Evolutionary conservation across 2,329 filamentous ascomycete species (phyloP), one percentile per base, ranked within the genome.

Genomic region (Zymoseptoria passerinii): DNA sequence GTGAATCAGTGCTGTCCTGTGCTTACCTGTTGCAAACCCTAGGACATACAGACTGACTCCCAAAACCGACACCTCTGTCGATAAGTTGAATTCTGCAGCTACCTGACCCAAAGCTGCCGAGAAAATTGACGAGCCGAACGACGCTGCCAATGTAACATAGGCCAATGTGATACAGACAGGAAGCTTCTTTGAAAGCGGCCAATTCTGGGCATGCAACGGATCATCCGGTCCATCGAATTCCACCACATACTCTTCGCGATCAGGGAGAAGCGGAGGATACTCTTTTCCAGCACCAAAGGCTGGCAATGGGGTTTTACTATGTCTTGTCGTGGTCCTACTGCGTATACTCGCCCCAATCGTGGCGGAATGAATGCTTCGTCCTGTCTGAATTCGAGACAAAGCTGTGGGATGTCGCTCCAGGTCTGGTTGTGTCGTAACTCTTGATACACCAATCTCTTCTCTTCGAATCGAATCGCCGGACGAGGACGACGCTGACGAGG

Each of bases 171-270:
- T 78, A 18, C 84, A 83, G 0, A 85, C 89, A 80, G 65, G 52
- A 10, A 70, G 52, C 83, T 96, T 96, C 77, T 89, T 92, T 70
- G 77, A 82, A 56, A 88, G 68, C 0, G 88, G 81, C 91, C 91
- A 96, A 71, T 96, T 96, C 75, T 92, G 88, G 1, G 90, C 87
- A 49, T 89, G 56, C 60, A 91, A 70, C 4, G 90, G 91, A 68
- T 96, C 91, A 64, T 91, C 81, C 1, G 84, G 86, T 0, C 90
- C 91, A 65, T 92, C 86, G 69, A 95, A 96, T 50, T 82, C 88
- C 53, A 92, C 88, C 0, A 92, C 87, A 68, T 92, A 92, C 63
- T 89, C 84, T 66, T 92, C 88, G 65, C 81, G 79, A 13, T 85
- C 83, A 1, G 88, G 87, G 49, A 92, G 71, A 0, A 76, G 78